These are phyloP conservation scores for Exophiala alcalophila DNA, from an alignment of 2,329 filamentous ascomycete species.

Conservation along the genomic window DNA sequence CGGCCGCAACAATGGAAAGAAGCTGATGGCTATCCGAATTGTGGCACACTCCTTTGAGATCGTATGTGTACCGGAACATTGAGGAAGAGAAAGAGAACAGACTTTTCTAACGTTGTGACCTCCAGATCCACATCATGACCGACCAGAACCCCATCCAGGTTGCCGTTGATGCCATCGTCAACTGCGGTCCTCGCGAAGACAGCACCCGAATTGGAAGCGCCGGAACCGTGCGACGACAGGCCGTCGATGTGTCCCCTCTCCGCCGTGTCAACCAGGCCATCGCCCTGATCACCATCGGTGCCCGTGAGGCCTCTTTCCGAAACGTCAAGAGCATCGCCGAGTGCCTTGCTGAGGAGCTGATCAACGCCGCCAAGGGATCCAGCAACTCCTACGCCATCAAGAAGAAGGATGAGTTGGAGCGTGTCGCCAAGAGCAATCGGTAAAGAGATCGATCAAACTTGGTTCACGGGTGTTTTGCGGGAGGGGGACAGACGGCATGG, in stretches of 20 bases:
- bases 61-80: constrained; percentile 59
- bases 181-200: constrained; percentile 99
- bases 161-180: constrained; percentile 98
- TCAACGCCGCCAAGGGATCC: constrained; percentile 99
- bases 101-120: not conserved
- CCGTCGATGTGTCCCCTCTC: constrained; percentile 99
- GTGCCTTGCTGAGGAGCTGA: constrained; percentile 99
- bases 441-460: constrained; percentile 57
- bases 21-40: constrained; percentile 99
- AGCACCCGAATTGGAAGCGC: constrained; percentile 98
- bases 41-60: constrained; percentile 99
- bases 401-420: constrained; percentile 99
- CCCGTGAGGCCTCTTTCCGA: constrained; percentile 97
- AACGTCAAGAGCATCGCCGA: constrained; percentile 99
- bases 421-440: constrained; percentile 99
- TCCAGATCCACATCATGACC: constrained; percentile 99
- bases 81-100: constrained; percentile 19
- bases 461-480: constrained; percentile 20
- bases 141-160: constrained; percentile 99
- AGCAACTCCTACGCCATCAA: constrained; percentile 99
- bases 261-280: constrained; percentile 99
- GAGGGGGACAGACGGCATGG: too few species aligned
- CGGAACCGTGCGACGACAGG: constrained; percentile 99
- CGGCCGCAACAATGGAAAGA: constrained; percentile 99
- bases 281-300: constrained; percentile 96